Evolutionary conservation across 805 yeast species (phyloP), one percentile per base, ranked within the genome.

Genomic region (Jamesozyma jinghongensis): DNA sequence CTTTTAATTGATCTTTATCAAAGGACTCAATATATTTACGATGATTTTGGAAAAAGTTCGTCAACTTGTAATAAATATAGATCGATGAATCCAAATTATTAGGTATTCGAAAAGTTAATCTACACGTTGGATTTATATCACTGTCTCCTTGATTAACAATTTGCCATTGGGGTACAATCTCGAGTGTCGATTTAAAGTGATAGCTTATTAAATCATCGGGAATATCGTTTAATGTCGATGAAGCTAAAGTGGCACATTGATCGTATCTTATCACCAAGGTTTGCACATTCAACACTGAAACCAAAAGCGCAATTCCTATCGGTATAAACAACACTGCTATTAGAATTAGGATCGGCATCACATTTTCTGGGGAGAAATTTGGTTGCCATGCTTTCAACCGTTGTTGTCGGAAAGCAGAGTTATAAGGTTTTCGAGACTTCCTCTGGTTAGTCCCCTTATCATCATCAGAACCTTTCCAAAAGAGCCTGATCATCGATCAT

Each of bases 31-130:
- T 96, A 57, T 87, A 92, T 47, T 92, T 84, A 46, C 98, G 76
- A 66, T 90, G 97, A 62, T 92, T 90, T 61, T 92, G 97, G 62
- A 74, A 87, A 62, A 87, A 92, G 58, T 86, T 86, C 26, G 97
- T 87, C 54, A 90, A 68, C 49, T 79, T 77, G 66, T 90, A 90
- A 65, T 85, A 92, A 48, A 86, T 56, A 58, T 71, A 86, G 5
- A 87, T 59, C 4, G 95, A 86, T 2, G 80, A 74, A 28, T 76
- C 69, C 59, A 90, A 69, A 41, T 79, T 79, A 34, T 68, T 67
- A 11, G 95, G 92, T 28, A 86, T 62, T 30, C 74, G 73, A 63
- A 90, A 90, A 52, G 76, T 74, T 32, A 90, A 51, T 22, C 70
- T 66, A 62, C 98, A 90, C 2, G 66, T 68, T 13, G 57, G 57